These are phyloP conservation scores for Pseudogymnoascus destructans DNA, from an alignment of 2,329 filamentous ascomycete species.

Conservation along the genomic window DNA sequence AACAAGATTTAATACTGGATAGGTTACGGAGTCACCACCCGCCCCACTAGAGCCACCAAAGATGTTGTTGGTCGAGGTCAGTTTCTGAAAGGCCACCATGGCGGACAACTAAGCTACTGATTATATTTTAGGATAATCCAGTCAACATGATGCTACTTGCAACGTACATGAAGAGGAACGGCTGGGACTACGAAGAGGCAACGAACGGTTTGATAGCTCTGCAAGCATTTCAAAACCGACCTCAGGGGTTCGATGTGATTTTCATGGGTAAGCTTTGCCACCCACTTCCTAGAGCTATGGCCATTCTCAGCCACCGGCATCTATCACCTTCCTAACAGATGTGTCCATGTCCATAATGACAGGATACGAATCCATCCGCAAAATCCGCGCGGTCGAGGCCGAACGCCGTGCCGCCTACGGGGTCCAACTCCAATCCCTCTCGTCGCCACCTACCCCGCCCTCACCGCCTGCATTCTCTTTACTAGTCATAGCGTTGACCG, in stretches of 20 bases:
- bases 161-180: conserved; percentile 21
- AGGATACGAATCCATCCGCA: conserved; percentile 34
- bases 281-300: neutral
- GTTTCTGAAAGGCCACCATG: conserved; percentile 10
- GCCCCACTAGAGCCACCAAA: conserved; percentile 8
- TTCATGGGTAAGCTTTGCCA: conserved; percentile 31
- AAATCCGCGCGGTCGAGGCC: conserved; percentile 37
- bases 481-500: conserved; percentile 39
- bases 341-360: conserved; percentile 43
- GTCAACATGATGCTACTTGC: conserved; percentile 28
- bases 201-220: conserved; percentile 35
- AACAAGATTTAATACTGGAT: neutral
- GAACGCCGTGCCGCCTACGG: conserved; percentile 16
- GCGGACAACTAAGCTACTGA: conserved; percentile 12
- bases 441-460: conserved; percentile 9
- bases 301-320: neutral
- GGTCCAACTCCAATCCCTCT: conserved; percentile 13
- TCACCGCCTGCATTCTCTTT: conserved; percentile 9
- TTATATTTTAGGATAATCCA: conserved; percentile 29
- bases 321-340: conserved; percentile 27
- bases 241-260: conserved; percentile 29
- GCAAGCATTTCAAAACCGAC: conserved; percentile 28
- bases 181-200: conserved; percentile 28
- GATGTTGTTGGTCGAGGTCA: conserved; percentile 19
- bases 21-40: neutral